phyloP scores from a whole-genome alignment of 164 flowering plant genomes.

The Liriodendron chinense region DNA sequence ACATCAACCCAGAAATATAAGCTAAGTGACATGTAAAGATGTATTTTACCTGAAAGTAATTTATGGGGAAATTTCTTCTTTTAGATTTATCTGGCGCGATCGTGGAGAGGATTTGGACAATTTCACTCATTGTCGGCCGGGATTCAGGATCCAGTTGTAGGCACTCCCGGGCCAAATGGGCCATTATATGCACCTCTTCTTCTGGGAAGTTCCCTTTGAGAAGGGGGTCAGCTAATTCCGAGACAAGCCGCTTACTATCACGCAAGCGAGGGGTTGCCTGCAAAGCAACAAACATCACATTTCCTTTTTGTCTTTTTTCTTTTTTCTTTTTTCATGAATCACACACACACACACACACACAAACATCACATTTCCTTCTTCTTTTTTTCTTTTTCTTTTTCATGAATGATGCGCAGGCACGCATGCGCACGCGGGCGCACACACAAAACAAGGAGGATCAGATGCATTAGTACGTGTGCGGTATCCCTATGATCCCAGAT shows the following conservation, averaged over 20 bases:
- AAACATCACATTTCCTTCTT: too few species aligned
- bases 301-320: neutral
- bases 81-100: conserved; percentile 66
- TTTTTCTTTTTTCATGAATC: too few species aligned
- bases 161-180: conserved; percentile 91
- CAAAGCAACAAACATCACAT: conserved; percentile 4
- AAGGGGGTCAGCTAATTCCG: conserved; percentile 80
- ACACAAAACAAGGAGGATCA: too few species aligned
- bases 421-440: too few species aligned
- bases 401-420: too few species aligned
- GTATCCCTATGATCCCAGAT: too few species aligned
- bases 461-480: too few species aligned
- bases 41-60: conserved; percentile 52
- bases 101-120: conserved; percentile 88
- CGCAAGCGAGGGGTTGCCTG: conserved; percentile 81
- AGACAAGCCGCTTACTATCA: conserved; percentile 59
- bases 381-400: too few species aligned
- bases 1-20: neutral
- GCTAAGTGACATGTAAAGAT: neutral
- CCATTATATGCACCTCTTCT: conserved; percentile 93
- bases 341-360: too few species aligned
- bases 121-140: conserved; percentile 92
- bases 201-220: conserved; percentile 66
- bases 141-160: conserved; percentile 83
- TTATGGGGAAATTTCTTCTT: conserved; percentile 46